phyloP scores from a whole-genome alignment of 2,329 filamentous ascomycete genomes.

The Ophiosphaerella korrae region DNA sequence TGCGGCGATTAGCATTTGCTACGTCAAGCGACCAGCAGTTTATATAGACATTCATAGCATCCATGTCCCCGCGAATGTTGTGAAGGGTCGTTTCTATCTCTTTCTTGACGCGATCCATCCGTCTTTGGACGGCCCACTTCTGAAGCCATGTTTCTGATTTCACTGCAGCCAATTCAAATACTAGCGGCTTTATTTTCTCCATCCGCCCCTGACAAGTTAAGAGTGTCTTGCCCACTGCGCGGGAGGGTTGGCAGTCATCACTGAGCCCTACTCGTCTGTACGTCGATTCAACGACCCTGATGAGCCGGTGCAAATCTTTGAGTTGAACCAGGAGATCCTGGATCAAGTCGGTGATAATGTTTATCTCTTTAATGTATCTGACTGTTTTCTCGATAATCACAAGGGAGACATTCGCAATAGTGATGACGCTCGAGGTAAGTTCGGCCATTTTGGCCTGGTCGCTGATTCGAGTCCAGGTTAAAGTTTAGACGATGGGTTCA shows the following conservation, averaged over 20 bases:
- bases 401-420: conserved; percentile 13
- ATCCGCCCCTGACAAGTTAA: conserved; percentile 7
- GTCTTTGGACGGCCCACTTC: conserved; percentile 12
- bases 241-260: conserved; percentile 3
- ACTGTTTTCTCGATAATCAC: conserved; percentile 13
- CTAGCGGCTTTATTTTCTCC: conserved; percentile 5
- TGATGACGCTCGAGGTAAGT: conserved; percentile 14
- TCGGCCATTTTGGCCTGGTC: conserved; percentile 20
- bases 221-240: conserved; percentile 10
- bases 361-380: conserved; percentile 18
- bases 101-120: conserved; percentile 8
- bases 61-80: conserved; percentile 14
- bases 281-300: conserved; percentile 10
- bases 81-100: conserved; percentile 16
- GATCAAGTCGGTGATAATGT: conserved; percentile 5
- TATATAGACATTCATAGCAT: conserved; percentile 5
- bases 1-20: conserved; percentile 7
- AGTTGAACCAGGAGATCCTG: conserved; percentile 7
- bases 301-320: conserved; percentile 8
- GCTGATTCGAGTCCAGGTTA: not conserved
- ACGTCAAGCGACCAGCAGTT: conserved; percentile 6
- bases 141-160: conserved; percentile 11
- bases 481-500: not conserved
- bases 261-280: conserved; percentile 5
- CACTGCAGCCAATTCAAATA: conserved; percentile 10